Conservation (phyloP, 345 rosid species). For the Arabidopsis suecica region DNA sequence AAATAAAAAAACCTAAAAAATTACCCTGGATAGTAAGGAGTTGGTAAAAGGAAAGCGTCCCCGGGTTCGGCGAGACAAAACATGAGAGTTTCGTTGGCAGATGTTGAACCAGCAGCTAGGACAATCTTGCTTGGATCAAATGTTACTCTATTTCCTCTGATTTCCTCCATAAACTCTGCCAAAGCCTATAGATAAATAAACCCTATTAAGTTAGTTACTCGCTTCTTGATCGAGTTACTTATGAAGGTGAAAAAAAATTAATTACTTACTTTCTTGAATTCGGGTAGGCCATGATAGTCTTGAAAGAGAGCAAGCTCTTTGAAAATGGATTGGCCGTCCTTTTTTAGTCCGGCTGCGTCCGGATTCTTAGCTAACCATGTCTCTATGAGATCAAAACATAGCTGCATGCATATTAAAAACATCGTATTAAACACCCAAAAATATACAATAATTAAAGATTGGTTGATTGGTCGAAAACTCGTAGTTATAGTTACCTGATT, state of each 20-base stretch:
- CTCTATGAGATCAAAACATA: conserved; percentile 69
- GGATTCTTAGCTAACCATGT: conserved; percentile 71
- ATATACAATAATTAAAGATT: background rate
- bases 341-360: conserved; percentile 61
- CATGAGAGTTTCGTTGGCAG: conserved; percentile 77
- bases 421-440: conserved; percentile 1
- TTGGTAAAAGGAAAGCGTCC: conserved; percentile 76
- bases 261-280: conserved; percentile 62
- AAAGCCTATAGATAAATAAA: conserved; percentile 52
- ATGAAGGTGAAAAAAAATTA: background rate
- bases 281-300: conserved; percentile 74
- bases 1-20: background rate
- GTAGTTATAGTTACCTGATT: conserved; percentile 55
- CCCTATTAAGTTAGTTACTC: background rate
- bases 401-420: conserved; percentile 44
- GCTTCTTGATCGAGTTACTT: background rate
- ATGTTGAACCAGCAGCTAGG: conserved; percentile 78
- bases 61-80: conserved; percentile 73
- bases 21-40: conserved; percentile 85
- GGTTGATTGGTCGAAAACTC: background rate
- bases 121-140: conserved; percentile 62
- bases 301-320: conserved; percentile 84
- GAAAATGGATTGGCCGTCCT: conserved; percentile 64
- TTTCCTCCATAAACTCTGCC: conserved; percentile 74
- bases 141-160: conserved; percentile 69